Base-by-base conservation (phyloP, 2,329 filamentous ascomycete species). In the Samsoniella hepiali region DNA sequence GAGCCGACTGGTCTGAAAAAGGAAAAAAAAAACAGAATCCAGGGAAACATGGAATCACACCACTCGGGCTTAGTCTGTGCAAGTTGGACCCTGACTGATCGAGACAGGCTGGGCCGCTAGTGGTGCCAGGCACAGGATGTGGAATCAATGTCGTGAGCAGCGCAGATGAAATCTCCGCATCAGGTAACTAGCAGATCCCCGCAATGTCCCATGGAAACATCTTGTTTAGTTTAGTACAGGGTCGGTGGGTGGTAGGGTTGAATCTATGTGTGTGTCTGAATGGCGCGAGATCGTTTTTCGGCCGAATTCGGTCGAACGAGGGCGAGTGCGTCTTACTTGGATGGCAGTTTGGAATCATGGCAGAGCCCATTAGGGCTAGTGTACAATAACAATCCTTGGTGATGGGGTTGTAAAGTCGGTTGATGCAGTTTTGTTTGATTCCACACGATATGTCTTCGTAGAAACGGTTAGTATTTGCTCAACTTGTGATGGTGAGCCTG, bases 341-440 rank as follows among this genome's bases (percentile, higher is more conserved):
- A 29, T 15, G 27, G 22, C 27, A 32, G 47, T 53, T 53, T 53
- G 50, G 50, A 53, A 53, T 53, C 50, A 53, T 53, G n/a, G 45
- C 45, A 7, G 22, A 13, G 45, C 10, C 45, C 8, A 22, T 22
- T 22, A 22, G 22, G 22, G 22, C 22, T 22, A 22, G 22, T 22
- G 22, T 22, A 22, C 22, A 22, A 22, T 22, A 22, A 22, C 22
- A 22, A 22, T 22, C 22, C 22, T 22, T 22, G 22, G 22, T 22
- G 22, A 22, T 22, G 22, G 22, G 22, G 22, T 22, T 22, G 22
- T 22, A 22, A 22, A 22, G 22, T 22, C 22, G 22, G 22, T 22
- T 22, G 22, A 22, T 22, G 22, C 22, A 22, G 22, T 22, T 22
- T 22, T 22, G 22, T 22, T 15, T 40, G 10, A 40, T 40, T 40